Evolutionary conservation across 257 asterid genomes (phyloP).

Genomic region (Scutellaria barbata): DNA sequence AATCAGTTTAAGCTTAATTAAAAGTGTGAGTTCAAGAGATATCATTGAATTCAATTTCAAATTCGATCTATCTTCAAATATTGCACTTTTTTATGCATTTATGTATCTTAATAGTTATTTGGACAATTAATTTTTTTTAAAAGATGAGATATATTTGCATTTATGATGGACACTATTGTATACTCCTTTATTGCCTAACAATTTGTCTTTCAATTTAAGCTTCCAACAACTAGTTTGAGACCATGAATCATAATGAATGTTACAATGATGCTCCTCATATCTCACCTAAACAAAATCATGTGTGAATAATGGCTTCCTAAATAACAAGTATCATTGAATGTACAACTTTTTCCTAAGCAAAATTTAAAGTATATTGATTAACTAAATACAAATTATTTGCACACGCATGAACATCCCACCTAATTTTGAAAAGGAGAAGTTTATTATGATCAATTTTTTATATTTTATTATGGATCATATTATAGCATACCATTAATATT

Average conservation of each 20-base stretch:
- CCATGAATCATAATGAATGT: neutral
- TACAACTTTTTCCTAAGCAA: neutral
- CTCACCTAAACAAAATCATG: no score
- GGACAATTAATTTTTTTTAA: neutral
- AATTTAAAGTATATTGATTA: no score
- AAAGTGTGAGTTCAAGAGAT: no score
- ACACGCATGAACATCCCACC: no score
- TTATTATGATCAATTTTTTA: no score
- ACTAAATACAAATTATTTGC: no score
- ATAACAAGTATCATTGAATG: no score
- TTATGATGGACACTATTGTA: constrained; percentile 24
- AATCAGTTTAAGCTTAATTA: no score
- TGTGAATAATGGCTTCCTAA: no score
- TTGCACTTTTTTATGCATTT: constrained; percentile 17
- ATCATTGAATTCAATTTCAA: no score
- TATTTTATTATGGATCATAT: no score
- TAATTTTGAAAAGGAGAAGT: no score
- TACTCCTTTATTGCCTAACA: constrained; percentile 32
- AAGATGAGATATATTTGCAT: constrained; percentile 3
- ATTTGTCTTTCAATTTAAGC: constrained; percentile 30
- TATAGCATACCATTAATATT: neutral
- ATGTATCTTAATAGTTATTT: constrained; percentile 28
- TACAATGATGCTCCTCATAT: neutral
- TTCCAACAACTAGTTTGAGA: constrained; percentile 8
- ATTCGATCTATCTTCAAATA: neutral